Conservation (phyloP, 2,329 filamentous ascomycete genomes). For the Alternaria ventricosa region DNA sequence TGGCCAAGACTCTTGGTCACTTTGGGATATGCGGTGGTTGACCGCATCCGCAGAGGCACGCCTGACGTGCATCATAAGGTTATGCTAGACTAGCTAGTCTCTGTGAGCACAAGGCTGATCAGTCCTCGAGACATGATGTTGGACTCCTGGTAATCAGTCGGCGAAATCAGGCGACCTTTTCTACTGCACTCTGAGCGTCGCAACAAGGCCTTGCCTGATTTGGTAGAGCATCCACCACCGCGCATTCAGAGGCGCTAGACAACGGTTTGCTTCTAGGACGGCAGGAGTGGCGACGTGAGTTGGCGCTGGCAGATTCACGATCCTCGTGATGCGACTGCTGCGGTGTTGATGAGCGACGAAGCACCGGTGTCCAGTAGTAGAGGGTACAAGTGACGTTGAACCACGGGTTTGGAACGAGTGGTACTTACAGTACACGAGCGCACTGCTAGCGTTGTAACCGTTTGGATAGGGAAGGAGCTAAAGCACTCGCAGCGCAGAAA, state of each 20-base stretch:
- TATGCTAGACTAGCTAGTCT: constrained; percentile 1
- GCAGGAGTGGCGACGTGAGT: not conserved
- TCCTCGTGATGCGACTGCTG: constrained; percentile 17
- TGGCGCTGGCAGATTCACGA: constrained; percentile 12
- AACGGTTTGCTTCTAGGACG: not conserved
- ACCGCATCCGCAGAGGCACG: not conserved
- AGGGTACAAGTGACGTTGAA: constrained; percentile 1
- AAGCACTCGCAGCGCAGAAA: not conserved
- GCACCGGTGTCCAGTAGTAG: not conserved
- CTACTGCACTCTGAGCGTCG: not conserved
- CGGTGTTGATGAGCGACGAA: constrained; percentile 25
- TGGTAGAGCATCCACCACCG: not conserved
- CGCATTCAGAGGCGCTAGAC: not conserved
- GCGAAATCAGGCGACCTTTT: constrained; percentile 2
- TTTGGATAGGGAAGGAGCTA: not conserved
- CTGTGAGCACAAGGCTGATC: constrained; percentile 1
- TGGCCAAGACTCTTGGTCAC: not conserved
- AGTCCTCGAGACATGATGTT: constrained; percentile 2
- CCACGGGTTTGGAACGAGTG: not conserved
- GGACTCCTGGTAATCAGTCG: not conserved
- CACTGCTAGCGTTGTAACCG: not conserved
- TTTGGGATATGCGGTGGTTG: not conserved
- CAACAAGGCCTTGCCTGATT: not conserved
- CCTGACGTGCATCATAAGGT: constrained; percentile 1
- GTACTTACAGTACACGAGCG: not conserved